phyloP scores from a whole-genome alignment of 1,139 yeast species.

The Geotrichum citri-aurantii region DNA sequence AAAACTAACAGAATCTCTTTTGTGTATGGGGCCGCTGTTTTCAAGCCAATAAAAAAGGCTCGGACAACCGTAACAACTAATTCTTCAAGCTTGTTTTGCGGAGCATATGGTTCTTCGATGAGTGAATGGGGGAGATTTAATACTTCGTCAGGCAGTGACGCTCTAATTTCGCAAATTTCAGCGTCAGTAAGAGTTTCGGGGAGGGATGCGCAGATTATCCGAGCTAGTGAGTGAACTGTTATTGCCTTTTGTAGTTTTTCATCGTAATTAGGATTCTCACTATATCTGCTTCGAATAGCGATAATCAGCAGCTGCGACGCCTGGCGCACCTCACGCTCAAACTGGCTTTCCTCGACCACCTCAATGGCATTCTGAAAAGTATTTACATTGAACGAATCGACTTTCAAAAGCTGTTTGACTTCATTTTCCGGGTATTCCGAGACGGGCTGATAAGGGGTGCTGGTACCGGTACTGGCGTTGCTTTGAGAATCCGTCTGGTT shows the following conservation, averaged over 20 bases:
- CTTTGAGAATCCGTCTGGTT: not conserved
- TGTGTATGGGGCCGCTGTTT: constrained; percentile 16
- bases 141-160: constrained; percentile 10
- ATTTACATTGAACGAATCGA: not conserved
- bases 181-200: constrained; percentile 11
- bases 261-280: constrained; percentile 3
- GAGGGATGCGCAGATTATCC: constrained; percentile 5
- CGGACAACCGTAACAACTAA: constrained; percentile 12
- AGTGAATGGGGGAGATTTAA: not conserved
- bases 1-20: constrained; percentile 7
- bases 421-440: not conserved
- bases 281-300: constrained; percentile 8
- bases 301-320: constrained; percentile 12
- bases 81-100: constrained; percentile 12
- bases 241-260: constrained; percentile 10
- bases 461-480: not conserved
- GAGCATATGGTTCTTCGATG: constrained; percentile 5
- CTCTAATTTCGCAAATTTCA: constrained; percentile 9
- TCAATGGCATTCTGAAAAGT: not conserved
- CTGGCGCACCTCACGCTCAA: constrained; percentile 10
- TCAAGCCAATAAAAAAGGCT: constrained; percentile 14
- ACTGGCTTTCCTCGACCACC: constrained; percentile 1
- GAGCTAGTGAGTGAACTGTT: constrained; percentile 10
- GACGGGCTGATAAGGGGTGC: not conserved
- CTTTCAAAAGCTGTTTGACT: not conserved